These are phyloP conservation scores for Hibiscus syriacus DNA, from an alignment of 345 rosid species.

Conservation along the genomic window DNA sequence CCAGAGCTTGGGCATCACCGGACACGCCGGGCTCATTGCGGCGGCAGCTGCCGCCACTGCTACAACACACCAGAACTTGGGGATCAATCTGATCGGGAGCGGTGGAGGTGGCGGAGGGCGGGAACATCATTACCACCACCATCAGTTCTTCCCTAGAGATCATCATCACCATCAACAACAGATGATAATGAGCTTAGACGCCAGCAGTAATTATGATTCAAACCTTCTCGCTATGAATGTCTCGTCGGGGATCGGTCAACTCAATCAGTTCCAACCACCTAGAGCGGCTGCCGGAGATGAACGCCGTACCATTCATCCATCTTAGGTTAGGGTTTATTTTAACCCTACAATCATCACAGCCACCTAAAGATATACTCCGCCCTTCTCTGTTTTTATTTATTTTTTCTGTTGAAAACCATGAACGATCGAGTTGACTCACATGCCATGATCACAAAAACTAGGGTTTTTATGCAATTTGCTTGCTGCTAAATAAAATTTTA, in stretches of 20 bases:
- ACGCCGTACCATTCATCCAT: conserved; percentile 72
- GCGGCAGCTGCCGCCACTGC: conserved; percentile 39
- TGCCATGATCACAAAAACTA: neutral
- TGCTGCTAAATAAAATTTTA: neutral
- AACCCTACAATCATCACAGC: conserved; percentile 1
- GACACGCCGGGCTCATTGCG: conserved; percentile 51
- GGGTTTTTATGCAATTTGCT: neutral
- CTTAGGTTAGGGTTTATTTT: conserved; percentile 37
- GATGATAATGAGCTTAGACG: conserved; percentile 56
- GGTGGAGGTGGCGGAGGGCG: conserved; percentile 34
- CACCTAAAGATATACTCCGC: neutral
- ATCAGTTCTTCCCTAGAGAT: conserved; percentile 67
- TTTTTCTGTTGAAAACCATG: neutral
- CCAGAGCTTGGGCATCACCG: conserved; percentile 41
- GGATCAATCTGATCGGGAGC: conserved; percentile 49
- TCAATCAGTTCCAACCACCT: conserved; percentile 74
- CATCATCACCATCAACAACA: conserved; percentile 44
- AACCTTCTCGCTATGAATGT: conserved; percentile 43
- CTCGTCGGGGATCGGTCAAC: conserved; percentile 54
- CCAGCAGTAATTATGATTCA: conserved; percentile 28
- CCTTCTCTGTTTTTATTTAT: neutral
- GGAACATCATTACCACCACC: conserved; percentile 53
- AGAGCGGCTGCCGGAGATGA: conserved; percentile 73
- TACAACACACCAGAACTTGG: conserved; percentile 45
- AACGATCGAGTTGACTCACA: neutral